Evolutionary conservation across 2,329 filamentous ascomycete genomes (phyloP).

Genomic region (Ramularia endophylla): DNA sequence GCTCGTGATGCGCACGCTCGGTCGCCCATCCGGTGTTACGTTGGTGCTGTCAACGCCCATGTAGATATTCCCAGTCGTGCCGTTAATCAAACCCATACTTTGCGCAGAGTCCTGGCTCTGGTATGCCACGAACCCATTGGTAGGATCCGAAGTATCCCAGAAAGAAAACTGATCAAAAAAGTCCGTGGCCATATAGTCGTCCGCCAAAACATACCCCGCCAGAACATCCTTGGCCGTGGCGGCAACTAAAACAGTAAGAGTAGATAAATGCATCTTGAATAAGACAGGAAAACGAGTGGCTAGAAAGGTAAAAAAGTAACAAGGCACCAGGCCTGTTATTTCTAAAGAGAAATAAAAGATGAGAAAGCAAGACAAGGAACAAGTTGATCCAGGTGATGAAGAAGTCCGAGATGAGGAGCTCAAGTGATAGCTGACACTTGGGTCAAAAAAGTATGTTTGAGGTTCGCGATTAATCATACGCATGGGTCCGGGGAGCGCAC

Average conservation of each 20-base stretch:
- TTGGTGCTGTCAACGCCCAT: conserved; percentile 33
- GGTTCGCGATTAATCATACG: too few relatives aligned
- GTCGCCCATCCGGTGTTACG: conserved; percentile 52
- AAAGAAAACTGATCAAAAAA: conserved; percentile 52
- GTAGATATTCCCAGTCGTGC: conserved; percentile 19
- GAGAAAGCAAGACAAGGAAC: too few relatives aligned
- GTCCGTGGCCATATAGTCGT: conserved; percentile 40
- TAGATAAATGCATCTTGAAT: conserved; percentile 19
- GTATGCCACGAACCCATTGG: conserved; percentile 68
- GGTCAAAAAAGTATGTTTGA: too few relatives aligned
- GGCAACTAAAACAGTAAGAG: conserved; percentile 12
- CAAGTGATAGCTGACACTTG: too few relatives aligned
- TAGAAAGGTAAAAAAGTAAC: neutral
- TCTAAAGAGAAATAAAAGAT: too few relatives aligned
- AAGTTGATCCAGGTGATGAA: too few relatives aligned
- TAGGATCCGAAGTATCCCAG: conserved; percentile 57
- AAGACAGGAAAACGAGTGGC: conserved; percentile 13
- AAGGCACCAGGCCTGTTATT: too few relatives aligned
- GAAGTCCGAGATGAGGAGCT: too few relatives aligned
- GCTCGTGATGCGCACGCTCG: conserved; percentile 65
- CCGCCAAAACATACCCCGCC: conserved; percentile 35
- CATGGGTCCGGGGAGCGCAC: too few relatives aligned
- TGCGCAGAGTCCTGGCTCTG: conserved; percentile 52
- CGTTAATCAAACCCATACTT: conserved; percentile 20
- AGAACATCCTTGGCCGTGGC: conserved; percentile 21